phyloP scores from a whole-genome alignment of 345 rosid genomes.

The Xanthoceras sorbifolium region DNA sequence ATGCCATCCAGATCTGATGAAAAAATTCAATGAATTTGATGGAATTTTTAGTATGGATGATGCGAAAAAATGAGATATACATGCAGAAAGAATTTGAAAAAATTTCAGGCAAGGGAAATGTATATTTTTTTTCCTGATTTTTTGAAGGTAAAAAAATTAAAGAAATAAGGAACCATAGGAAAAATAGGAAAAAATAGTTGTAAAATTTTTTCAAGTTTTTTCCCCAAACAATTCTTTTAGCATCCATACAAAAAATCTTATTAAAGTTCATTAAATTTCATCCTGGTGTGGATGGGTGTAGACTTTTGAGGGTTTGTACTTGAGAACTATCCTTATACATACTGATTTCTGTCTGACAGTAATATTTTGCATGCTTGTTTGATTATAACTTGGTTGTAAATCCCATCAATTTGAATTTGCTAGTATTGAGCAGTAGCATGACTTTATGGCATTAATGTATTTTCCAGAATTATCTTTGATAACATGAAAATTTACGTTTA shows the following conservation, averaged over 20 bases:
- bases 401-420: background rate
- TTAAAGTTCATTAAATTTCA: background rate
- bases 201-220: background rate
- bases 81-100: background rate
- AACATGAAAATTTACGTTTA: background rate
- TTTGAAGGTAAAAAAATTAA: background rate
- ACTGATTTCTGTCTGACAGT: background rate
- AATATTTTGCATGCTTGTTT: background rate
- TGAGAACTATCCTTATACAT: background rate
- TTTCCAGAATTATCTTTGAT: conserved; percentile 6
- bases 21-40: background rate
- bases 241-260: background rate
- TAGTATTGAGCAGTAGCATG: conserved; percentile 2
- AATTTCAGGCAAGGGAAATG: background rate
- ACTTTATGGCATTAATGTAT: background rate
- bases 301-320: background rate
- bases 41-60: background rate
- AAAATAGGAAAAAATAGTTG: background rate
- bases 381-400: background rate
- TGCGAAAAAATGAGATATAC: background rate
- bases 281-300: background rate
- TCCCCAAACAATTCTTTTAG: background rate
- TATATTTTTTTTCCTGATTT: no score
- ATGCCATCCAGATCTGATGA: background rate
- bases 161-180: background rate